Evolutionary conservation across 1,284 basidiomycete species (phyloP), one percentile per base, ranked within the genome.

Genomic region (Mycosarcoma mackinlayi): DNA sequence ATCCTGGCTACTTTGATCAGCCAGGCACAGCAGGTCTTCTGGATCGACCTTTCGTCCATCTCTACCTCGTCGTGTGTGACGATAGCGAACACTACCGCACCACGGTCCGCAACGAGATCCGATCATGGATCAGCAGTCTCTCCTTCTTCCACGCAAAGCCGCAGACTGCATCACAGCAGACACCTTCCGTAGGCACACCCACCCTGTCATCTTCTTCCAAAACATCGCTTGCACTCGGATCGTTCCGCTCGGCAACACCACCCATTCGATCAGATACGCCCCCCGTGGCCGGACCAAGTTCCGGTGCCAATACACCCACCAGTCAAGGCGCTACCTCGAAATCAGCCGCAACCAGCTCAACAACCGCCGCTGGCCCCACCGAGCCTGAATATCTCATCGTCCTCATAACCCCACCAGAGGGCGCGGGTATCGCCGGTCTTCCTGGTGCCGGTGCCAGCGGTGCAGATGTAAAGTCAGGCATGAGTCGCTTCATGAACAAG

Each of bases 401-500:
- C 10, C 64, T 80, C 47, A 63, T 82, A 62, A 70, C 63, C 11
- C 72, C 78, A 38, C 75, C 71, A 6, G 72, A 72, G 14, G 75
- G 70, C 11, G 46, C 64, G 1, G 60, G 60, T 23, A 47, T 63
- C 28, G 21, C 46, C 7, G 53, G 59, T 30, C 88, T 85, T 94
- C 38, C 49, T 23, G 53, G 48, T n/a, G n/a, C 47, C 0, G 39
- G 47, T 45, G 91, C 96, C 56, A 86, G 96, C 2, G 90, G 94
- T 69, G 88, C 96, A 48, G 63, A 66, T 18, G 25, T 38, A 21
- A 77, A 51, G 42, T 72, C 52, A 28, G 70, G 55, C 38, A 77
- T 61, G 73, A 78, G 59, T 56, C 74, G 71, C 49, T 75, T 61
- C 78, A 93, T 93, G 81, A 88, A 90, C 77, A 88, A 92, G 77